Percentiles rank a stretch among this genome's conserved stretches.
Conservation (phyloP, 2,329 filamentous ascomycete genomes). For the Amauroascus niger region DNA sequence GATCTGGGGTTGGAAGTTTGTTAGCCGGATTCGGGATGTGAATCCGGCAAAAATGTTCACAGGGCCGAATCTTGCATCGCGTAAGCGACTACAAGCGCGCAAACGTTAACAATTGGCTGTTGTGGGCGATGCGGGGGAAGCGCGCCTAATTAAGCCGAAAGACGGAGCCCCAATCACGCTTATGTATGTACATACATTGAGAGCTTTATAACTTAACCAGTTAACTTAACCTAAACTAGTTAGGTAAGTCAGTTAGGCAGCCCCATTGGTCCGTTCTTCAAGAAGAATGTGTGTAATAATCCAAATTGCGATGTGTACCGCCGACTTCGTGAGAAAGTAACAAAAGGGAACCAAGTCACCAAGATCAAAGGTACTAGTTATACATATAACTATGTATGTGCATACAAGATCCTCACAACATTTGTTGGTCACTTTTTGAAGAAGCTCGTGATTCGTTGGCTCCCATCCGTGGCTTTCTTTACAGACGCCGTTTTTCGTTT, state of each 20-base stretch:
- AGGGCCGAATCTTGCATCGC: neutral
- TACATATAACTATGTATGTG: too few species aligned
- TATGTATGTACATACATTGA: too few species aligned
- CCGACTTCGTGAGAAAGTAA: too few species aligned
- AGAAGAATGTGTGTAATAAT: too few species aligned
- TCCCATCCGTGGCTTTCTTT: constrained; percentile 40
- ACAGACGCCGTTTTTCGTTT: constrained; percentile 33
- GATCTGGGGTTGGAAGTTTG: constrained; percentile 1
- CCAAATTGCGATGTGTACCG: too few species aligned
- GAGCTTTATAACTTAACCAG: too few species aligned
- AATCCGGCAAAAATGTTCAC: neutral
- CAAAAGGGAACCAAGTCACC: too few species aligned
- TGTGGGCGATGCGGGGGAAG: neutral
- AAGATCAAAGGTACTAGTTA: neutral
- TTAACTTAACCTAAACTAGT: too few species aligned
- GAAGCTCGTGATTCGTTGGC: constrained; percentile 44
- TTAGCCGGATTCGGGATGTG: constrained; percentile 1
- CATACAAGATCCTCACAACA: neutral
- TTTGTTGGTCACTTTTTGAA: constrained; percentile 31
- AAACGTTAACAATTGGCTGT: neutral
- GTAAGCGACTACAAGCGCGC: neutral
- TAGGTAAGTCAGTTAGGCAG: too few species aligned
- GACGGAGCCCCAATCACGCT: too few species aligned
- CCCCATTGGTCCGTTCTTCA: too few species aligned
- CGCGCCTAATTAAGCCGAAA: neutral